Conservation (phyloP, 140 eudicot species). For the Cichorium intybus region DNA sequence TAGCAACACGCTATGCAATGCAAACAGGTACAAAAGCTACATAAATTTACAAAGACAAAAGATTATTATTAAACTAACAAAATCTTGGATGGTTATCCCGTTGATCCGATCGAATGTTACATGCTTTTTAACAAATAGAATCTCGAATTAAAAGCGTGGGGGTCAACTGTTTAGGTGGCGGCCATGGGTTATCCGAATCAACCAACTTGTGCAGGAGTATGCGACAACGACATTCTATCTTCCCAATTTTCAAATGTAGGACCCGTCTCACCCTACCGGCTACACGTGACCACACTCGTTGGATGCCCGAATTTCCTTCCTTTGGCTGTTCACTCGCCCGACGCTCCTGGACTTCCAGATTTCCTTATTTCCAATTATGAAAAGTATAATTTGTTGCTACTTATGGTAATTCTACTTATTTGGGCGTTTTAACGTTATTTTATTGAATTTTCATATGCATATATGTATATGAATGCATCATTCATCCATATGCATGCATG, state of each 20-base stretch:
- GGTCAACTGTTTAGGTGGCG: conserved; percentile 25
- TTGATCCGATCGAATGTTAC: conserved; percentile 8
- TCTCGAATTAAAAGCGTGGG: conserved; percentile 6
- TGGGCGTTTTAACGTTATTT: background rate
- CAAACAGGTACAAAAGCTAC: no score
- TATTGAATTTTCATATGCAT: no score
- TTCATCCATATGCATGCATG: no score
- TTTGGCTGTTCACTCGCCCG: background rate
- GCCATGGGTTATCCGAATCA: conserved; percentile 28
- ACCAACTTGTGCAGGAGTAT: background rate
- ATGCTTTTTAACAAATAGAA: conserved; percentile 8
- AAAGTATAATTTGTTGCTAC: background rate
- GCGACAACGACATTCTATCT: conserved; percentile 11
- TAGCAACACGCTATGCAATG: no score
- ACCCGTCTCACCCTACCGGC: conserved; percentile 16
- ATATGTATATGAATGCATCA: no score
- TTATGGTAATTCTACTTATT: background rate
- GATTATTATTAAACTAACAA: background rate
- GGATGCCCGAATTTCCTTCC: background rate
- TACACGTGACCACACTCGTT: conserved; percentile 20
- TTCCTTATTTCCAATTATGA: background rate
- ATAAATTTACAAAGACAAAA: no score
- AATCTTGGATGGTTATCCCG: background rate
- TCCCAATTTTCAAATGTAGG: conserved; percentile 12
- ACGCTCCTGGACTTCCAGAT: background rate